Evolutionary conservation across 306 rosid species (phyloP), one percentile per base, ranked within the genome.

Genomic region (Coriaria nepalensis): DNA sequence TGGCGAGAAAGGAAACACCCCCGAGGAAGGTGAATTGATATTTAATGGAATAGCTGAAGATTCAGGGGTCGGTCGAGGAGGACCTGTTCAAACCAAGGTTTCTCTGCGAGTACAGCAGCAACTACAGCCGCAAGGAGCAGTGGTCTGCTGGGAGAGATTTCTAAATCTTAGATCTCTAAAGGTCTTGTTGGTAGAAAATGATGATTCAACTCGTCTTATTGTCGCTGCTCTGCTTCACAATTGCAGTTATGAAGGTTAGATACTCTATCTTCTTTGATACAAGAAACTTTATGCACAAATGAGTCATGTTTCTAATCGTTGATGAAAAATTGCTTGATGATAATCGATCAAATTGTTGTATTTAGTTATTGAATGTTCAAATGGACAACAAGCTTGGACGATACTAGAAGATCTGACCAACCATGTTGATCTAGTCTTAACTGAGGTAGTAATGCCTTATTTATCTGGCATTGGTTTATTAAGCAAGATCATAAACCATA

Each of bases 161-260:
- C 71, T 87, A 36, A 87, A 80, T 71, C 32, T 80, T 50, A 73
- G 94, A 59, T 71, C 94, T 9, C 93, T 87, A 29, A 87, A 83
- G 72, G 94, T 87, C 62, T 69, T 87, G 73, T 82, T 87, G 47
- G 96, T 83, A 63, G 96, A 87, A 66, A 42, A 65, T 56, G 96
- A 83, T 65, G 87, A 83, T 60, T 87, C 72, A 55, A 87, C 96
- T 5, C 96, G 94, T 42, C 94, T 75, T 55, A 68, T 87, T 52
- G 94, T 87, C 40, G 63, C 93, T 14, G 96, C 96, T 14, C 70
- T 87, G 68, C 96, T 87, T 55, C 87, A 93, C 55, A 87, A 83
- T 69, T 87, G 96, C 73, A 78, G 96, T 63, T 87, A 87, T 73
- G 96, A 87, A 80, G 96, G 96, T 68, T 53, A 44, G 78, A 45